These are phyloP conservation scores for Ceratocystis harringtonii DNA, from an alignment of 2,329 filamentous ascomycete genomes.

Conservation along the genomic window DNA sequence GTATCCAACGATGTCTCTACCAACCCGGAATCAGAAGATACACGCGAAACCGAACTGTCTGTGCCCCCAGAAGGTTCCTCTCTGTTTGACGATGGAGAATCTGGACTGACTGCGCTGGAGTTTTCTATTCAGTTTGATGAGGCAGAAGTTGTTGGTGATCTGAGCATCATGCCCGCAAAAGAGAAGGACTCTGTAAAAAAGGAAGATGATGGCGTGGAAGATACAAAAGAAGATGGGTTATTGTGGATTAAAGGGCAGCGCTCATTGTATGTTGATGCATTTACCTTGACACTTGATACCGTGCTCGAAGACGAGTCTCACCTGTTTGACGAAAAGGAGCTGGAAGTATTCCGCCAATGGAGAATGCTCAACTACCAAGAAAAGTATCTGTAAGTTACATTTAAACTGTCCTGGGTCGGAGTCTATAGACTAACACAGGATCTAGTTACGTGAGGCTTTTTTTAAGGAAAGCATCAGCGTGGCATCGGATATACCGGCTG, in stretches of 20 bases:
- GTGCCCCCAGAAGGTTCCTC: not conserved
- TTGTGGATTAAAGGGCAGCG: slow-evolving; percentile 60
- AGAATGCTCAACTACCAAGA: slow-evolving; percentile 60
- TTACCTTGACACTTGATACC: slow-evolving; percentile 80
- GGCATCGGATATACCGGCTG: slow-evolving; percentile 69
- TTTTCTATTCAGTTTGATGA: not conserved
- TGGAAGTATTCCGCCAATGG: slow-evolving; percentile 64
- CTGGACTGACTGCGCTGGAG: not conserved
- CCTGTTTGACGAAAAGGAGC: slow-evolving; percentile 70
- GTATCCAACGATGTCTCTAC: not conserved
- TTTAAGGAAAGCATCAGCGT: slow-evolving; percentile 75
- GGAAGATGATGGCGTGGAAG: slow-evolving; percentile 42
- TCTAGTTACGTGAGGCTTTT: slow-evolving; percentile 79
- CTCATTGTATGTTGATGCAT: slow-evolving; percentile 94
- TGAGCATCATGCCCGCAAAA: no score
- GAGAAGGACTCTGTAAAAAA: slow-evolving; percentile 48
- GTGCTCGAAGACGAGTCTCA: slow-evolving; percentile 80
- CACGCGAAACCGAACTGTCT: not conserved
- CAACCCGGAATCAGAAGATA: not conserved
- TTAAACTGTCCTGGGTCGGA: not conserved
- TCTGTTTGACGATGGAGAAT: not conserved
- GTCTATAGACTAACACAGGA: not conserved
- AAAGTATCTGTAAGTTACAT: slow-evolving; percentile 61
- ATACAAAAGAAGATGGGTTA: not conserved
- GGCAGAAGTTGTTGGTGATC: not conserved